Evolutionary conservation across 768 basidiomycete genomes (phyloP).

Genomic region (Trametes cingulata): DNA sequence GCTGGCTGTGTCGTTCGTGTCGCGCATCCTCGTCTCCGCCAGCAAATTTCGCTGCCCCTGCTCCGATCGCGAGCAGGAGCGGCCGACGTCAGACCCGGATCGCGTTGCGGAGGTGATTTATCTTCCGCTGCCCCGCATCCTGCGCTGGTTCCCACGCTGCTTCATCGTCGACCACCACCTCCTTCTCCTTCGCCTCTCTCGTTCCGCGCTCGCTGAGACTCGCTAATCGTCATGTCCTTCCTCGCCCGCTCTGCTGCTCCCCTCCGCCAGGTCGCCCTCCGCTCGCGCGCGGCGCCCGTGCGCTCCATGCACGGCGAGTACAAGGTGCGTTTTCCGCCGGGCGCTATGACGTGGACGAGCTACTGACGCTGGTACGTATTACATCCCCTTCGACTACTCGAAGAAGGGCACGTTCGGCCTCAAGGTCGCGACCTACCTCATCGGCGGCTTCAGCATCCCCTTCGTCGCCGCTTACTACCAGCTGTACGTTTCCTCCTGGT

Average conservation of each 20-base stretch:
- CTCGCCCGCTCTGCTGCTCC: conserved; percentile 29
- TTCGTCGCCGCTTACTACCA: conserved; percentile 63
- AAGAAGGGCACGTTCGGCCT: conserved; percentile 36
- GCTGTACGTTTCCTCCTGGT: conserved; percentile 50
- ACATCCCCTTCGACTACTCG: conserved; percentile 37
- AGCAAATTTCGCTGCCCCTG: neutral
- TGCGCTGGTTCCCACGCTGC: conserved; percentile 7
- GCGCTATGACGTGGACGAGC: conserved; percentile 4
- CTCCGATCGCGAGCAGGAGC: neutral
- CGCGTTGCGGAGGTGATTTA: neutral
- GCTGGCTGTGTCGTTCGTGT: conserved; percentile 2
- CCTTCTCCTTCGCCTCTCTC: neutral
- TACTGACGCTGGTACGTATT: conserved; percentile 20
- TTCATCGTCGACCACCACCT: conserved; percentile 3
- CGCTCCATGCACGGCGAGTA: conserved; percentile 28
- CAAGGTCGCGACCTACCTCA: conserved; percentile 51
- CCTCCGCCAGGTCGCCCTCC: conserved; percentile 29
- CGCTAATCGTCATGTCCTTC: conserved; percentile 23
- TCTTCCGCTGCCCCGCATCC: neutral
- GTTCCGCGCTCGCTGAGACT: neutral
- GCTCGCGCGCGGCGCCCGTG: conserved; percentile 23
- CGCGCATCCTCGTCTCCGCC: neutral
- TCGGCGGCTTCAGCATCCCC: conserved; percentile 64
- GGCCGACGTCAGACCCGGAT: too few species aligned
- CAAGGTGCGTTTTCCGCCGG: conserved; percentile 15